Evolutionary conservation across 2,329 filamentous ascomycete genomes (phyloP).

Genomic region (Aspergillus sp.): DNA sequence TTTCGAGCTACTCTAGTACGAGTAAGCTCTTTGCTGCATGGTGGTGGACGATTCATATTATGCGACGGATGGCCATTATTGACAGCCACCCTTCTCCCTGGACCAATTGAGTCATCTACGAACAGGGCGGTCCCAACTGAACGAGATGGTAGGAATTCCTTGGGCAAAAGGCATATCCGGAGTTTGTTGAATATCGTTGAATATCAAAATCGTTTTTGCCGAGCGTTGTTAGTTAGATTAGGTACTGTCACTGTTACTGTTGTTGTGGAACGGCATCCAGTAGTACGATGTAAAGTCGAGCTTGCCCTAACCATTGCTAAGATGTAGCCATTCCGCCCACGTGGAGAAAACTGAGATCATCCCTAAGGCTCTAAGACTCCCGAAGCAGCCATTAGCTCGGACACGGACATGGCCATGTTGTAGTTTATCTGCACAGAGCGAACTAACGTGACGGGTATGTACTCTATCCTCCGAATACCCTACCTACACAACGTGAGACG

Average conservation of each 20-base stretch:
- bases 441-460: neutral
- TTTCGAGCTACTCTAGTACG: neutral
- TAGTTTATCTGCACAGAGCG: conserved; percentile 2
- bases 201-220: too few species aligned
- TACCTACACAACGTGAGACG: too few species aligned
- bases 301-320: too few species aligned
- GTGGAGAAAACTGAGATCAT: conserved; percentile 17
- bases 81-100: neutral
- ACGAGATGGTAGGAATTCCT: too few species aligned
- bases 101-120: neutral
- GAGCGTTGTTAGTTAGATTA: too few species aligned
- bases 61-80: neutral
- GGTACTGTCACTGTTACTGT: too few species aligned
- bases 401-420: conserved; percentile 7
- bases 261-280: too few species aligned
- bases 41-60: neutral
- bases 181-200: too few species aligned
- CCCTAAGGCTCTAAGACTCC: neutral
- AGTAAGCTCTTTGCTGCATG: neutral
- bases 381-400: conserved; percentile 15
- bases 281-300: too few species aligned
- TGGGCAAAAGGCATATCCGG: too few species aligned
- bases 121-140: neutral
- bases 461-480: neutral
- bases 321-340: conserved; percentile 9